Conservation (phyloP, 306 rosid species). For the Hippophae rhamnoides region DNA sequence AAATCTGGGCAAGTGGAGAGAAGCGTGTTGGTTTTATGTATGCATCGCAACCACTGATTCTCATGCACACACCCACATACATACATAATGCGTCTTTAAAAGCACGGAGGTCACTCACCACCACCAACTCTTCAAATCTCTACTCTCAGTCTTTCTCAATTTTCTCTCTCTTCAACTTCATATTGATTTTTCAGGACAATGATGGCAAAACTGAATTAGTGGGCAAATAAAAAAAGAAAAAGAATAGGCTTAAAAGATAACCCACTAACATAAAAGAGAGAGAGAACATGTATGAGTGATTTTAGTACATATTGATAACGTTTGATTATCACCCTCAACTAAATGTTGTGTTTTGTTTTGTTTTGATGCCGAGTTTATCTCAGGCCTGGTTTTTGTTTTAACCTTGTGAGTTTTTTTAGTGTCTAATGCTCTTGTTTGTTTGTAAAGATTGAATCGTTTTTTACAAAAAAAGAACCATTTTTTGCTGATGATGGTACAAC, state of each 20-base stretch:
- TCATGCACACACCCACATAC: conserved; percentile 14
- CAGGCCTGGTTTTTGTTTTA: conserved; percentile 12
- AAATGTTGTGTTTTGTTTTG: conserved; percentile 4
- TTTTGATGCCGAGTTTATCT: conserved; percentile 1
- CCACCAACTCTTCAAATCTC: conserved; percentile 18
- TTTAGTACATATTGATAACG: not conserved
- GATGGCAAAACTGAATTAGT: conserved; percentile 32
- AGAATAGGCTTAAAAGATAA: conserved; percentile 5
- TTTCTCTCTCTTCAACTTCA: conserved; percentile 27
- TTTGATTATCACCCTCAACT: not conserved
- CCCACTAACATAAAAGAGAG: conserved; percentile 22
- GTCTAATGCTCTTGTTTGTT: conserved; percentile 3
- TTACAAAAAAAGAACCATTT: not conserved
- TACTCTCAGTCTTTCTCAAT: not conserved
- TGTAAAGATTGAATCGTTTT: conserved; percentile 8
- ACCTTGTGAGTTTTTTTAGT: not conserved
- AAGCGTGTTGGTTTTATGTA: conserved; percentile 12
- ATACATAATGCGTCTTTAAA: conserved; percentile 23
- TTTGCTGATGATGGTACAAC: conserved; percentile 32
- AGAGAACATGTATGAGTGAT: not conserved
- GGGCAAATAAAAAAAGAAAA: conserved; percentile 21
- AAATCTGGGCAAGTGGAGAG: conserved; percentile 11
- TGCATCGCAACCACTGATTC: conserved; percentile 35
- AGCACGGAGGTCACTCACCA: conserved; percentile 18
- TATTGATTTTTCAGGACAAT: conserved; percentile 34